Conservation (phyloP, 2,329 filamentous ascomycete genomes). For the Fusarium dlaminii region DNA sequence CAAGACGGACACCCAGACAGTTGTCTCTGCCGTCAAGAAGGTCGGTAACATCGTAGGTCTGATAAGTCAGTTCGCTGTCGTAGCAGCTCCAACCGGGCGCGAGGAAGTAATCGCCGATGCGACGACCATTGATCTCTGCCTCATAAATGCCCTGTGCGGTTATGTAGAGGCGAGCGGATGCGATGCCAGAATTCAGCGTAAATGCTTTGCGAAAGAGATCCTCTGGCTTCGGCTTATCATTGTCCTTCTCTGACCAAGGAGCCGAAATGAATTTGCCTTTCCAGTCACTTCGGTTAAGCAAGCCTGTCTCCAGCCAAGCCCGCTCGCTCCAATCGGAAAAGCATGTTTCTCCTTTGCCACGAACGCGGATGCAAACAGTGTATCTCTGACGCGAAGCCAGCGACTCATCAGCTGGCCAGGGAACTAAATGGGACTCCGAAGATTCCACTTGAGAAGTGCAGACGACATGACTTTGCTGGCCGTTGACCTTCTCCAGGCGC, state of each 20-base stretch:
- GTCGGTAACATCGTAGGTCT: slow-evolving; percentile 61
- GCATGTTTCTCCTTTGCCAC: background rate
- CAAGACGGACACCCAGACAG: slow-evolving; percentile 46
- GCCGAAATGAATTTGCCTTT: slow-evolving; percentile 22
- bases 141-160: slow-evolving; percentile 58
- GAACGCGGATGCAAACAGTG: background rate
- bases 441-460: background rate
- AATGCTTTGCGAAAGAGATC: slow-evolving; percentile 32
- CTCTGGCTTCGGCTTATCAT: slow-evolving; percentile 25
- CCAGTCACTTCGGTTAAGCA: slow-evolving; percentile 25
- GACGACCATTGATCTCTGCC: slow-evolving; percentile 54
- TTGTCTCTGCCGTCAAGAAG: slow-evolving; percentile 43
- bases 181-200: background rate
- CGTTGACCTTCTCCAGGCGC: background rate
- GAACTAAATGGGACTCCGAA: slow-evolving; percentile 3
- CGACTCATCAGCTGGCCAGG: slow-evolving; percentile 12
- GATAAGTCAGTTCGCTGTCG: slow-evolving; percentile 57
- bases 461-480: background rate
- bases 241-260: slow-evolving; percentile 24
- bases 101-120: slow-evolving; percentile 53
- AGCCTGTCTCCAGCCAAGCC: slow-evolving; percentile 20
- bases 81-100: slow-evolving; percentile 65
- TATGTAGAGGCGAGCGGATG: slow-evolving; percentile 51
- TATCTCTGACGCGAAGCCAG: slow-evolving; percentile 24
- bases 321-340: slow-evolving; percentile 24